These are phyloP conservation scores for Quercus phellos DNA, from an alignment of 331 rosid species.

Conservation along the genomic window DNA sequence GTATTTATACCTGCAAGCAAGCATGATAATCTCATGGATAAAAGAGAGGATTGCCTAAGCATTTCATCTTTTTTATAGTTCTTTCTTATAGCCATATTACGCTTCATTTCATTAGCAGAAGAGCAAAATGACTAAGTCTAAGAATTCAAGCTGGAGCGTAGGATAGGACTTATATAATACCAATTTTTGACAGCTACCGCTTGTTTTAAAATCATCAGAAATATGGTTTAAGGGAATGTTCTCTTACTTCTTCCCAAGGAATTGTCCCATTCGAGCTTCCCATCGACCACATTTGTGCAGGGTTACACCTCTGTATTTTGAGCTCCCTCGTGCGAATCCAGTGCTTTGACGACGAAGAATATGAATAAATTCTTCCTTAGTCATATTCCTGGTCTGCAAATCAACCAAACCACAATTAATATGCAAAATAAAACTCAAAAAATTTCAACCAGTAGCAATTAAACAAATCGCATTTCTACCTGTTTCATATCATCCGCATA, in stretches of 20 bases:
- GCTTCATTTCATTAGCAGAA: constrained; percentile 44
- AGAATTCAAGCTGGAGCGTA: not conserved
- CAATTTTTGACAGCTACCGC: not conserved
- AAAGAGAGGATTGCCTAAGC: constrained; percentile 61
- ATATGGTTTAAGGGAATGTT: constrained; percentile 21
- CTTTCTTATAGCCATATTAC: constrained; percentile 59
- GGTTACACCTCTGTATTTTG: constrained; percentile 94
- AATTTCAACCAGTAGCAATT: not conserved
- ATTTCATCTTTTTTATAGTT: constrained; percentile 45
- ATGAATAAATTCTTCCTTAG: constrained; percentile 92
- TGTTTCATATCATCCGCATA: constrained; percentile 89
- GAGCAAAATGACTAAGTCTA: not conserved
- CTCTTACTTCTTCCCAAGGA: constrained; percentile 97
- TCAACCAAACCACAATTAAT: constrained; percentile 7
- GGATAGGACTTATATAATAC: not conserved
- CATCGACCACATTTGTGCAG: constrained; percentile 98
- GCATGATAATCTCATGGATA: constrained; percentile 73
- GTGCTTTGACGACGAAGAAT: constrained; percentile 96
- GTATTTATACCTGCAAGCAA: constrained; percentile 97
- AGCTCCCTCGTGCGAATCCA: constrained; percentile 93
- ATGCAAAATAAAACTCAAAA: not conserved
- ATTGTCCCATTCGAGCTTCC: constrained; percentile 99
- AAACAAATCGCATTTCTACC: constrained; percentile 32
- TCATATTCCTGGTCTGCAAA: constrained; percentile 66
- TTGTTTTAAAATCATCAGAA: constrained; percentile 15